These are phyloP conservation scores for Beauveria varroae DNA, from an alignment of 2,329 filamentous ascomycete genomes.

Conservation along the genomic window DNA sequence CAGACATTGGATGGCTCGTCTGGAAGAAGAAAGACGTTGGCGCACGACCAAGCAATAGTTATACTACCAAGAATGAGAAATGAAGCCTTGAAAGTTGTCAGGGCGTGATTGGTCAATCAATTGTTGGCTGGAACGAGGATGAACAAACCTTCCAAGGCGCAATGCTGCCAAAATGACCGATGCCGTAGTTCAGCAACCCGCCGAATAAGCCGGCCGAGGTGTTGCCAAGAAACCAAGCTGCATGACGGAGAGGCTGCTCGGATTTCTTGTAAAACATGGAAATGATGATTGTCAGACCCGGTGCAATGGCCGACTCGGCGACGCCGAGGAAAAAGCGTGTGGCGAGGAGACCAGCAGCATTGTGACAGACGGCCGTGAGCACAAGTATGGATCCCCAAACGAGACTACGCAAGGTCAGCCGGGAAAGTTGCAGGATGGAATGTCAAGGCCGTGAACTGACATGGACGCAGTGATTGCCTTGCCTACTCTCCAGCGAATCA, in stretches of 20 bases:
- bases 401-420: slow-evolving; percentile 11
- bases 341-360: slow-evolving; percentile 15
- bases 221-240: slow-evolving; percentile 22
- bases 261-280: slow-evolving; percentile 19
- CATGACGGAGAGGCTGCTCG: slow-evolving; percentile 21
- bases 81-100: not conserved
- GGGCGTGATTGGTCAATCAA: not conserved
- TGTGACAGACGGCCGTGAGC: slow-evolving; percentile 15
- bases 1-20: not conserved
- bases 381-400: slow-evolving; percentile 16
- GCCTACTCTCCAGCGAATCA: slow-evolving; percentile 20
- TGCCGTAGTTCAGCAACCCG: slow-evolving; percentile 16
- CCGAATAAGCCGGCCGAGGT: slow-evolving; percentile 19
- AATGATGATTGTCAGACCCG: slow-evolving; percentile 12
- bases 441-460: slow-evolving; percentile 10
- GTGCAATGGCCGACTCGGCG: slow-evolving; percentile 15
- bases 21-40: not conserved
- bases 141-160: slow-evolving; percentile 39
- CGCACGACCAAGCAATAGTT: not conserved
- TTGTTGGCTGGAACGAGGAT: not conserved
- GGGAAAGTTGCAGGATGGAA: not conserved
- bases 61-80: slow-evolving; percentile 1
- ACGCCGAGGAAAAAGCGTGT: slow-evolving; percentile 18
- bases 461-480: slow-evolving; percentile 20
- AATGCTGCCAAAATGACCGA: slow-evolving; percentile 25